phyloP scores from a whole-genome alignment of 1,284 basidiomycete genomes.

The Sanghuangporus baumii region DNA sequence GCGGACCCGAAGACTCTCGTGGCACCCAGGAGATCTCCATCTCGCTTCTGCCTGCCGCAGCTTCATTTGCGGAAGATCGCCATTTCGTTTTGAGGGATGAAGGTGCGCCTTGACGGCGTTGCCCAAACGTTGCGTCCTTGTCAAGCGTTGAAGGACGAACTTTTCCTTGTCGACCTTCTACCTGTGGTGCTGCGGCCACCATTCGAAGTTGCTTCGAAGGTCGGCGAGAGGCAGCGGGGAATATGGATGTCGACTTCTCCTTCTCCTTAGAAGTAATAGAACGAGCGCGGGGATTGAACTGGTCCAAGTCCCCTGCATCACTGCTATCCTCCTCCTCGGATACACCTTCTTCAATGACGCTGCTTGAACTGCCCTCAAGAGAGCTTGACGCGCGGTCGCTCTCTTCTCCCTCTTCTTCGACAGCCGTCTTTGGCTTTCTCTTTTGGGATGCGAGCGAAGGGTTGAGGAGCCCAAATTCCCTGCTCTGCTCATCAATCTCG shows the following conservation, averaged over 20 bases:
- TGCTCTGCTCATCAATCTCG: slow-evolving; percentile 81
- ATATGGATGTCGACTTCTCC: slow-evolving; percentile 38
- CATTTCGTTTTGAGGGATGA: slow-evolving; percentile 20
- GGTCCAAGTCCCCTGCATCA: slow-evolving; percentile 43
- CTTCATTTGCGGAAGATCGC: slow-evolving; percentile 26
- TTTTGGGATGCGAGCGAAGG: slow-evolving; percentile 69
- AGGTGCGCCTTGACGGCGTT: slow-evolving; percentile 41
- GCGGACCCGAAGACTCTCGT: slow-evolving; percentile 15
- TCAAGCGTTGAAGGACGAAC: not conserved
- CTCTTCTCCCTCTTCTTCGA: slow-evolving; percentile 87
- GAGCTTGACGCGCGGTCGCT: slow-evolving; percentile 77
- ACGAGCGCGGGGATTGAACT: slow-evolving; percentile 27
- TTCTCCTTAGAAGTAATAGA: not conserved
- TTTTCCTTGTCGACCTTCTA: slow-evolving; percentile 15
- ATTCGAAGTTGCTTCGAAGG: slow-evolving; percentile 33
- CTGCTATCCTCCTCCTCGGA: slow-evolving; percentile 42
- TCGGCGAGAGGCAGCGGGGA: slow-evolving; percentile 49
- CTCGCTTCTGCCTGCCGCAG: slow-evolving; percentile 40
- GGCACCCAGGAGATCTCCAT: slow-evolving; percentile 69
- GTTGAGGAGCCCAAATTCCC: slow-evolving; percentile 90
- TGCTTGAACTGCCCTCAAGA: slow-evolving; percentile 36
- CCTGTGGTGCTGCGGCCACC: slow-evolving; percentile 32
- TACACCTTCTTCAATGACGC: slow-evolving; percentile 14
- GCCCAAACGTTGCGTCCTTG: slow-evolving; percentile 57
- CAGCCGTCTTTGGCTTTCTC: slow-evolving; percentile 63